Conservation (phyloP, 2,329 filamentous ascomycete species). For the Cordyceps tenuipes region DNA sequence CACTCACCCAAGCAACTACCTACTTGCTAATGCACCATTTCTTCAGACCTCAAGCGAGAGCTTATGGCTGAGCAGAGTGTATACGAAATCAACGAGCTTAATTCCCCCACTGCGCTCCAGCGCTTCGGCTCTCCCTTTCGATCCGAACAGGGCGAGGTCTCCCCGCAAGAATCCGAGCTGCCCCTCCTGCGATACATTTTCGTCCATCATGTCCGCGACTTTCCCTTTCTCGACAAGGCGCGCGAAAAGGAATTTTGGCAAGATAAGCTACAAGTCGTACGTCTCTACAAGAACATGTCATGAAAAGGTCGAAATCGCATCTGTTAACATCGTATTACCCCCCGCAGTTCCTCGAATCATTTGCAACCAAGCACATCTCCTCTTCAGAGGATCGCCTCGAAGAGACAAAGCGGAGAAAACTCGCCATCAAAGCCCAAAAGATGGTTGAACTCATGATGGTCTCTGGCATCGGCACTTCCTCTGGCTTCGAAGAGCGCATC, state of each 20-base stretch:
- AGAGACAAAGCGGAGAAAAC: constrained; percentile 88
- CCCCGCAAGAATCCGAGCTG: constrained; percentile 86
- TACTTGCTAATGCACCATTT: constrained; percentile 7
- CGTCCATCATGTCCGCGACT: constrained; percentile 94
- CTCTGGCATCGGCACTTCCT: constrained; percentile 88
- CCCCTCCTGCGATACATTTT: constrained; percentile 95
- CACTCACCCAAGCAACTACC: background rate
- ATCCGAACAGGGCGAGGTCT: constrained; percentile 85
- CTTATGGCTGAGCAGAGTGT: constrained; percentile 84
- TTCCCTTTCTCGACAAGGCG: constrained; percentile 93
- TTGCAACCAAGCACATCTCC: constrained; percentile 93
- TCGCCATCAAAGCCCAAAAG: constrained; percentile 90
- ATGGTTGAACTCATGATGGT: constrained; percentile 99
- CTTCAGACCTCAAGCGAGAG: constrained; percentile 84
- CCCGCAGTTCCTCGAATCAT: constrained; percentile 82
- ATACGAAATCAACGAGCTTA: constrained; percentile 85
- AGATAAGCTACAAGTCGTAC: constrained; percentile 86
- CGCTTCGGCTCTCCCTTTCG: constrained; percentile 93
- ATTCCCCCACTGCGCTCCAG: constrained; percentile 87
- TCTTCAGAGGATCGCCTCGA: constrained; percentile 93
- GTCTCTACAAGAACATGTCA: constrained; percentile 27
- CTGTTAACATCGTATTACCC: background rate
- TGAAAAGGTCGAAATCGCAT: background rate
- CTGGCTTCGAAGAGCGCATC: constrained; percentile 95
- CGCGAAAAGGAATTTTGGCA: constrained; percentile 99